Evolutionary conservation across 257 asterid species (phyloP), one percentile per base, ranked within the genome.

Genomic region (Leonotis leonurus): DNA sequence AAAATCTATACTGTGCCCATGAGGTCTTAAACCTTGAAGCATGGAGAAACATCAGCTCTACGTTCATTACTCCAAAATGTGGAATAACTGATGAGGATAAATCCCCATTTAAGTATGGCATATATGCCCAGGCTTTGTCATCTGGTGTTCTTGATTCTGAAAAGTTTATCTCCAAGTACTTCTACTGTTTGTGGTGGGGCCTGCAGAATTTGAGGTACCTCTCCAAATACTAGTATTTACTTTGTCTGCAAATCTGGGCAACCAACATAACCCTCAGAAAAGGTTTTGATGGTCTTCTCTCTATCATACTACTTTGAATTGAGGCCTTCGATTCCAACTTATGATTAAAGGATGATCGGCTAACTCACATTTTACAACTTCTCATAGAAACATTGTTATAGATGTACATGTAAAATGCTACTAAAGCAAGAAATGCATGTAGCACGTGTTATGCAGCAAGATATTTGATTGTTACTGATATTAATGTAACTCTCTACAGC

Each of bases 161-260:
- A 71, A 33, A 66, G 18, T 85, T 89, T 37, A 40, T 82, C 50
- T 69, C 87, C 21, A 92, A 85, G 64, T 89, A 83, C 82, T 86
- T 82, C 64, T 92, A 79, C 40, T 89, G 99, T 71, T 77, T 89
- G 74, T 89, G 97, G 97, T 92, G 96, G 96, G 97, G 97, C 53
- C 73, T 86, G 59, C 91, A 84, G 77, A 92, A 92, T 72, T 72
- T 92, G 71, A 93, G 99, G 96, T 86, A 60, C 51, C 41, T 40
- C 29, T 64, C 56, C 30, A 24, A n/a, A n/a, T n/a, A n/a, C n/a
- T n/a, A n/a, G n/a, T 27, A 7, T 76, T 25, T 30, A 52, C 20
- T 56, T 62, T 50, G 60, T 24, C 24, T 8, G n/a, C n/a, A 30
- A 64, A 54, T 30, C 46, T 50, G 35, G 18, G 56, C 29, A 17